A percentile compares a stretch with the other conserved stretches of the same genome.
These are phyloP conservation scores for Daldinia sp. DNA, from an alignment of 2,329 filamentous ascomycete genomes.

Conservation along the genomic window DNA sequence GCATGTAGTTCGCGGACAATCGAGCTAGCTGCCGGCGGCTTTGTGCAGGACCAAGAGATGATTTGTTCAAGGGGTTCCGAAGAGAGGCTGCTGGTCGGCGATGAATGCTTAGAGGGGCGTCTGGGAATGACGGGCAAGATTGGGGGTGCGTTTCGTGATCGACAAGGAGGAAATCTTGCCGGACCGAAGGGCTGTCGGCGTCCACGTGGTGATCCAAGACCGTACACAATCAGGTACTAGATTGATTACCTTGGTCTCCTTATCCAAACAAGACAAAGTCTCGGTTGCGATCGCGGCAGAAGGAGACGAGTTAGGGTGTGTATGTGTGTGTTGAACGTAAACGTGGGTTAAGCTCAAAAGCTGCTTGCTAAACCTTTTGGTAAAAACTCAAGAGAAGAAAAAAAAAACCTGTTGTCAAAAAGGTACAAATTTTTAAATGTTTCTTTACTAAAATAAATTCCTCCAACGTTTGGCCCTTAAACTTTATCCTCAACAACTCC, in stretches of 20 bases:
- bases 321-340: conserved; percentile 1
- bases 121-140: conserved; percentile 20
- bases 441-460: conserved; percentile 3
- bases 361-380: too few species aligned
- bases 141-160: conserved; percentile 42
- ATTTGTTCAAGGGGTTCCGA: conserved; percentile 42
- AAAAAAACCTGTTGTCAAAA: conserved; percentile 9
- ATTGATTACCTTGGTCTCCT: conserved; percentile 6
- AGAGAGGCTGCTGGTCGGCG: conserved; percentile 36
- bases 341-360: conserved; percentile 5
- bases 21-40: conserved; percentile 52
- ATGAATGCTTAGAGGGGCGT: conserved; percentile 21
- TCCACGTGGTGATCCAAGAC: conserved; percentile 35
- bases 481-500: conserved; percentile 14
- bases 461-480: conserved; percentile 11
- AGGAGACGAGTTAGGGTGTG: conserved; percentile 1
- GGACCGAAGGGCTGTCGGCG: conserved; percentile 33
- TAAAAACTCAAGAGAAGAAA: conserved; percentile 1
- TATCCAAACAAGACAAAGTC: conserved; percentile 34
- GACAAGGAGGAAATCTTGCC: conserved; percentile 38
- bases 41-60: conserved; percentile 50
- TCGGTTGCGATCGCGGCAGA: conserved; percentile 36
- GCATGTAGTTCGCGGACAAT: conserved; percentile 54
- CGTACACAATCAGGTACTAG: conserved; percentile 7
- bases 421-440: conserved; percentile 8